phyloP scores from a whole-genome alignment of 1,284 basidiomycete genomes.

The Ceratobasidium papillatum region DNA sequence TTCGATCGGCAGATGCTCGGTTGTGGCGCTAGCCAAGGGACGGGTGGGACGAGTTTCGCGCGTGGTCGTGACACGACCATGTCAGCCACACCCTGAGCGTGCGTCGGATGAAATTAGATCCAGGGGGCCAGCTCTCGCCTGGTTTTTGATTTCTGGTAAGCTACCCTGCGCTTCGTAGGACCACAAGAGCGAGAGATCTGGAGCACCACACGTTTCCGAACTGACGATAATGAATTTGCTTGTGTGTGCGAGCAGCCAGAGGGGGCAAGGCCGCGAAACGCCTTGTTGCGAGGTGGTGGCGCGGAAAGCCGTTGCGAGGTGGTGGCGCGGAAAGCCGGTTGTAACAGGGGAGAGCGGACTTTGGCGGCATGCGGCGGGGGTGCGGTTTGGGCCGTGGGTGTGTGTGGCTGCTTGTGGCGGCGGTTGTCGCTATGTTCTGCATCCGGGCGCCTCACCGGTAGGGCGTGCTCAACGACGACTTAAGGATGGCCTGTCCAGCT shows the following conservation, averaged over 20 bases:
- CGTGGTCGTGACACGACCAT: background rate
- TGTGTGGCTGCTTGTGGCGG: conserved; percentile 32
- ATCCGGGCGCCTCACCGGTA: conserved; percentile 10
- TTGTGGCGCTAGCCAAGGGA: conserved; percentile 6
- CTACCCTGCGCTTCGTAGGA: too few relatives aligned
- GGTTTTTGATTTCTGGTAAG: conserved; percentile 11
- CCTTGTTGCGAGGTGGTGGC: conserved; percentile 11
- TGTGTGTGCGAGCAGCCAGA: conserved; percentile 1
- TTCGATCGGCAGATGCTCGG: background rate
- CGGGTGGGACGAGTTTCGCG: background rate
- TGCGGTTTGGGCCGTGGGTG: conserved; percentile 1
- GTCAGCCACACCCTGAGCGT: background rate
- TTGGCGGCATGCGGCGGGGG: conserved; percentile 13
- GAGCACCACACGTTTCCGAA: background rate
- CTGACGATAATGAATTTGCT: conserved; percentile 3
- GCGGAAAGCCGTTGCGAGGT: background rate
- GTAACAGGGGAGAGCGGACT: conserved; percentile 9
- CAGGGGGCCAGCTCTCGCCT: background rate
- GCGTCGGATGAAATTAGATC: background rate
- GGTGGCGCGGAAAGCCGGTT: conserved; percentile 14
- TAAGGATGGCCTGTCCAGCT: background rate
- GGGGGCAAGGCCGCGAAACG: conserved; percentile 5
- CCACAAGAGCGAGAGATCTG: background rate
- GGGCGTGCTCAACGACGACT: conserved; percentile 8
- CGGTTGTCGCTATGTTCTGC: background rate